phyloP scores from a whole-genome alignment of 2,329 filamentous ascomycete genomes.

The Colletotrichum cereale region DNA sequence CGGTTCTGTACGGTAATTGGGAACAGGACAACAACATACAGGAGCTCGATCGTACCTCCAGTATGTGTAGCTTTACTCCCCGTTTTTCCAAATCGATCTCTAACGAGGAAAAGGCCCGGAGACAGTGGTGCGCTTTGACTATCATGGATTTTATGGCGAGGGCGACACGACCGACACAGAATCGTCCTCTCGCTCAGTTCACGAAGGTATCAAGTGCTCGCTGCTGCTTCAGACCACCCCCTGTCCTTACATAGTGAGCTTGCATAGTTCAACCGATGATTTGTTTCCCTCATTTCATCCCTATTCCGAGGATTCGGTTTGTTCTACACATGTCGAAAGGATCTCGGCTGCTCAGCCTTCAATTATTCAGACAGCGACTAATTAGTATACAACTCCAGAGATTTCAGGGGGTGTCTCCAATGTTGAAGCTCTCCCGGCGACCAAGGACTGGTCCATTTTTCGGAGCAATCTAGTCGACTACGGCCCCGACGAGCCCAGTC shows the following conservation, averaged over 20 bases:
- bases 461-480: conserved; percentile 36
- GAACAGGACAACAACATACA: conserved; percentile 38
- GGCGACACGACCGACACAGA: conserved; percentile 1
- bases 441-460: conserved; percentile 37
- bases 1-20: conserved; percentile 36
- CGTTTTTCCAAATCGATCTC: not conserved
- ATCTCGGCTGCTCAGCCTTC: not conserved
- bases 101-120: conserved; percentile 20
- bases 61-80: not conserved
- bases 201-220: conserved; percentile 18
- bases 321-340: not conserved
- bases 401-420: not conserved
- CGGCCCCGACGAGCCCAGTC: conserved; percentile 14
- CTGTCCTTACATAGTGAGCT: too few relatives aligned
- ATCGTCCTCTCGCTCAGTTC: conserved; percentile 8
- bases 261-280: not conserved
- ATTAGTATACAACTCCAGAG: not conserved
- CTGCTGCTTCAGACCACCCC: not conserved
- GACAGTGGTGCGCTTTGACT: conserved; percentile 26
- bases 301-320: not conserved
- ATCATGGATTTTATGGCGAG: conserved; percentile 4
- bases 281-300: too few relatives aligned
- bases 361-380: not conserved
- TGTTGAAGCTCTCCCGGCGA: not conserved
- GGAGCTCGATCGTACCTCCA: conserved; percentile 25